These are phyloP conservation scores for Actinomortierella ambigua DNA, from an alignment of 371 early-diverging fungal species.

Conservation along the genomic window DNA sequence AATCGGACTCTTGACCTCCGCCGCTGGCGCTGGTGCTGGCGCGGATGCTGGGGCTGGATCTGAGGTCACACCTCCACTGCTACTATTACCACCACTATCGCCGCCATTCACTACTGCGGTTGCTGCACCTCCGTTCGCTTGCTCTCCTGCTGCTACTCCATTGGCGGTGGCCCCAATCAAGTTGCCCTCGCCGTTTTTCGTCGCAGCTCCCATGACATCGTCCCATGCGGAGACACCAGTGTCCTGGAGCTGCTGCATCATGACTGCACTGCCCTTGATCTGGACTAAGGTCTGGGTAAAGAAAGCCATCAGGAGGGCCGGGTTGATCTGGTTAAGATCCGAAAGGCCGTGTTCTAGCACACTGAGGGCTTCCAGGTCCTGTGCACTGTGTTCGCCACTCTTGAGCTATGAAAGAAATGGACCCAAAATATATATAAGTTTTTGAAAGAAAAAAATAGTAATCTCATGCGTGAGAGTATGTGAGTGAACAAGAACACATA, in stretches of 20 bases:
- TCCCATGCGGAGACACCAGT: slow-evolving; percentile 21
- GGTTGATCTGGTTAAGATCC: slow-evolving; percentile 48
- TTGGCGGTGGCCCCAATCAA: neutral
- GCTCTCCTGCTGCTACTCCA: slow-evolving; percentile 5
- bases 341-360: slow-evolving; percentile 46
- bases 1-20: slow-evolving; percentile 26
- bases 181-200: slow-evolving; percentile 15
- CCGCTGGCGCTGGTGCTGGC: slow-evolving; percentile 13
- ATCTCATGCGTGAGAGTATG: neutral
- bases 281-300: slow-evolving; percentile 42
- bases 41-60: slow-evolving; percentile 8
- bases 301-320: slow-evolving; percentile 41
- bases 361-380: slow-evolving; percentile 48
- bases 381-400: slow-evolving; percentile 44
- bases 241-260: slow-evolving; percentile 29
- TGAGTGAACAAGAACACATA: slow-evolving; percentile 10
- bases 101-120: neutral
- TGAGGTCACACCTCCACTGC: neutral
- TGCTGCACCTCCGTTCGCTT: neutral
- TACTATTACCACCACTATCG: neutral
- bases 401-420: slow-evolving; percentile 17
- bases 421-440: neutral
- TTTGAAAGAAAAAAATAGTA: neutral
- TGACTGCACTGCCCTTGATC: slow-evolving; percentile 24
- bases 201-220: slow-evolving; percentile 17